Conservation (phyloP, 2,329 filamentous ascomycete genomes). For the Metarhizium robertsii region DNA sequence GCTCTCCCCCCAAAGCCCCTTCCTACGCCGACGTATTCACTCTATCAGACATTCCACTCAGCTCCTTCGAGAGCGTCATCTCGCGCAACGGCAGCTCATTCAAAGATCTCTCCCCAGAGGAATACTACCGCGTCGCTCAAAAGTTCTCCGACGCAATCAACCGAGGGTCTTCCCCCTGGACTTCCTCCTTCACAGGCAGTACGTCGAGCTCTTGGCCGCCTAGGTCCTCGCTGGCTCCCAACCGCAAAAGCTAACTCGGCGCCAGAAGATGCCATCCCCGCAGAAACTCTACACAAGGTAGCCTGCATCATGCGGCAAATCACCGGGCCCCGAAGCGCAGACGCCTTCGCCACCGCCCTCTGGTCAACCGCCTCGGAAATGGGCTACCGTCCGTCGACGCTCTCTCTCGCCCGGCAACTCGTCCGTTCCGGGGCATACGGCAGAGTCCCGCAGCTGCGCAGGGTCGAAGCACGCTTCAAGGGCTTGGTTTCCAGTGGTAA, state of each 20-base stretch:
- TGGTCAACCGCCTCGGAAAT: slow-evolving; percentile 23
- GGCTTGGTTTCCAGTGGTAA: slow-evolving; percentile 18
- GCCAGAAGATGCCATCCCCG: slow-evolving; percentile 13
- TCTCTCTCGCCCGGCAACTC: slow-evolving; percentile 17
- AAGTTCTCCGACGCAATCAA: slow-evolving; percentile 14
- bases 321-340: slow-evolving; percentile 1
- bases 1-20: slow-evolving; percentile 1
- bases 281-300: slow-evolving; percentile 15
- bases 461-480: slow-evolving; percentile 19
- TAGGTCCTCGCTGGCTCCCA: background rate
- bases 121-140: slow-evolving; percentile 15
- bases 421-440: slow-evolving; percentile 12
- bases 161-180: slow-evolving; percentile 12
- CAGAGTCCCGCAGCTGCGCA: slow-evolving; percentile 7
- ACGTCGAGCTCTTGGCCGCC: slow-evolving; percentile 5
- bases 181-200: slow-evolving; percentile 14
- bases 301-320: slow-evolving; percentile 18
- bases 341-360: slow-evolving; percentile 14
- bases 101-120: slow-evolving; percentile 10
- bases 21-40: slow-evolving; percentile 11
- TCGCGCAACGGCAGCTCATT: slow-evolving; percentile 8
- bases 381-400: slow-evolving; percentile 20
- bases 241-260: background rate
- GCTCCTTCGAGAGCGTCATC: slow-evolving; percentile 14
- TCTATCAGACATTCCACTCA: slow-evolving; percentile 13